These are phyloP conservation scores for Arabis alpina DNA, from an alignment of 345 rosid species.

Conservation along the genomic window DNA sequence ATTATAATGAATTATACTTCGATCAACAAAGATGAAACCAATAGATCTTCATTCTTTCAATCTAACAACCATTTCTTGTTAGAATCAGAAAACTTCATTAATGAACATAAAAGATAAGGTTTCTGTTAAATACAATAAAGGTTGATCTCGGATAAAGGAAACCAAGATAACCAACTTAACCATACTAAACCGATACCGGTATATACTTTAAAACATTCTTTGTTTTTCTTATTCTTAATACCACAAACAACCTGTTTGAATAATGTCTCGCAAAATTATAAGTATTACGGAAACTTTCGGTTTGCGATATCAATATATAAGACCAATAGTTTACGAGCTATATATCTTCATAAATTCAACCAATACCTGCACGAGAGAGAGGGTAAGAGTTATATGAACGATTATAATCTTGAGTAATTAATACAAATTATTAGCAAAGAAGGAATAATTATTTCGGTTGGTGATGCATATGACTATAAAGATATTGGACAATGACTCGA, in stretches of 20 bases:
- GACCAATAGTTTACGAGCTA: neutral
- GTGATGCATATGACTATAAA: conserved; percentile 34
- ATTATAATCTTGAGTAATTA: conserved; percentile 4
- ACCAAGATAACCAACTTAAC: no score
- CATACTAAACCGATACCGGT: no score
- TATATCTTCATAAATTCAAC: conserved; percentile 15
- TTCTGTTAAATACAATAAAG: no score
- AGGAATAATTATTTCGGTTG: conserved; percentile 36
- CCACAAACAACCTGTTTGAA: neutral
- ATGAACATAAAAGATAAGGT: no score
- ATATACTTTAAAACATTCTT: no score
- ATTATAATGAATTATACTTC: neutral
- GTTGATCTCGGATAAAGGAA: no score
- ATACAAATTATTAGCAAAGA: neutral
- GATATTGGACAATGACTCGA: conserved; percentile 42
- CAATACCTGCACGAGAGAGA: conserved; percentile 26
- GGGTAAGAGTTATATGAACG: conserved; percentile 21
- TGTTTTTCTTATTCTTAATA: no score
- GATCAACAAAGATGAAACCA: conserved; percentile 17
- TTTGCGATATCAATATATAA: neutral
- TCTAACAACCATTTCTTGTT: no score
- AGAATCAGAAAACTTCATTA: no score
- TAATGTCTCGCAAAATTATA: no score
- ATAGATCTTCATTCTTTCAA: neutral
- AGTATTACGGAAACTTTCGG: neutral